These are phyloP conservation scores for Dryas octopetala DNA, from an alignment of 306 rosid genomes.

Conservation along the genomic window DNA sequence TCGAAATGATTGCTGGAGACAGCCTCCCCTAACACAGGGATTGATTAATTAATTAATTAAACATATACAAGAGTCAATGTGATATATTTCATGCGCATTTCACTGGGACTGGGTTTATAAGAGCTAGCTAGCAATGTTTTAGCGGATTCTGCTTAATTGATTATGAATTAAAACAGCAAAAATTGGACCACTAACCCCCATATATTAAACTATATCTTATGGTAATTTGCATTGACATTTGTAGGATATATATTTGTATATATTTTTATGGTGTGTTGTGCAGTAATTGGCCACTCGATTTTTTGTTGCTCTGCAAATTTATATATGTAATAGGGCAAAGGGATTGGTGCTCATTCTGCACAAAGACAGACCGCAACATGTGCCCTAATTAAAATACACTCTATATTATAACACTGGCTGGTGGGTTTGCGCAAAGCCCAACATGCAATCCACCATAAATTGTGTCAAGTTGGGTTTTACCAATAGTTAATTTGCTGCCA, in stretches of 20 bases:
- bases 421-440: slow-evolving; percentile 11
- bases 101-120: background rate
- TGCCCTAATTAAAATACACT: background rate
- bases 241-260: background rate
- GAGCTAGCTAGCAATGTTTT: background rate
- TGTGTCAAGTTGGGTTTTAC: background rate
- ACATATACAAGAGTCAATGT: slow-evolving; percentile 7
- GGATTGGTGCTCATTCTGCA: slow-evolving; percentile 3
- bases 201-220: background rate
- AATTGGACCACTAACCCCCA: background rate
- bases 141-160: background rate
- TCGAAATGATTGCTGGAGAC: slow-evolving; percentile 11
- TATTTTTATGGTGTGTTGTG: background rate
- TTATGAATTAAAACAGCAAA: background rate
- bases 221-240: background rate
- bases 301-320: too few relatives aligned
- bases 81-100: background rate
- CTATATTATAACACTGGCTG: background rate
- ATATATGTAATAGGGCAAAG: background rate
- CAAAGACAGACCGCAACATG: slow-evolving; percentile 9
- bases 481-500: slow-evolving; percentile 8
- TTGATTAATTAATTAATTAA: slow-evolving; percentile 11
- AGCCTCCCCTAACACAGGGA: slow-evolving; percentile 34
- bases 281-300: background rate
- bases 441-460: slow-evolving; percentile 25